These are phyloP conservation scores for Mucor indicus DNA, from an alignment of 371 early-diverging fungal species.

Conservation along the genomic window DNA sequence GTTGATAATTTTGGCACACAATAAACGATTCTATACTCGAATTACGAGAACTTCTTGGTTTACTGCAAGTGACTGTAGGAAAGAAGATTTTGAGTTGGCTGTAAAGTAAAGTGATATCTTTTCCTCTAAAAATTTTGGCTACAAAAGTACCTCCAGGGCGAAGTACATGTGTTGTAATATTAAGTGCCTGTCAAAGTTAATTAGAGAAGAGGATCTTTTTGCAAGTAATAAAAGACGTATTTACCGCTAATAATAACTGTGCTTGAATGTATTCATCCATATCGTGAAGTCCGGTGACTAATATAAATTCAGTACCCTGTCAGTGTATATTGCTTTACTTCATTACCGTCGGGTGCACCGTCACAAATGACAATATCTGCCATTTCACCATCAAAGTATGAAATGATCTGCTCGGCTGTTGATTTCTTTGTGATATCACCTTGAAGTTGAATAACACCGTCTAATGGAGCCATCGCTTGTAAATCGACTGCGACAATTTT, in stretches of 20 bases:
- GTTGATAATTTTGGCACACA: slow-evolving; percentile 86
- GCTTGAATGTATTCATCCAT: slow-evolving; percentile 99
- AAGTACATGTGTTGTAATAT: slow-evolving; percentile 91
- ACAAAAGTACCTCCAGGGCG: slow-evolving; percentile 91
- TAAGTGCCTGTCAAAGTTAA: slow-evolving; percentile 65
- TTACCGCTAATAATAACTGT: slow-evolving; percentile 85
- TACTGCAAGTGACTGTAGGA: slow-evolving; percentile 82
- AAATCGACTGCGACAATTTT: slow-evolving; percentile 98
- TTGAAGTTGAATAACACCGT: slow-evolving; percentile 92
- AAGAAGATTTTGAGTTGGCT: slow-evolving; percentile 93
- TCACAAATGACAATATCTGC: slow-evolving; percentile 98
- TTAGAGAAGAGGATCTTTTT: no score
- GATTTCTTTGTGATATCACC: slow-evolving; percentile 98
- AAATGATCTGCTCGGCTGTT: slow-evolving; percentile 89
- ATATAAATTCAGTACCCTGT: background rate
- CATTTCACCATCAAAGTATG: slow-evolving; percentile 82
- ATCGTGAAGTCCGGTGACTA: slow-evolving; percentile 97
- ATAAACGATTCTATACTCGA: slow-evolving; percentile 93
- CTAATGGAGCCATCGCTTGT: slow-evolving; percentile 97
- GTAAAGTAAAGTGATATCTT: slow-evolving; percentile 86
- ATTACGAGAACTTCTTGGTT: slow-evolving; percentile 94
- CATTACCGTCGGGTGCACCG: slow-evolving; percentile 97
- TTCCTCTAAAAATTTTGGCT: slow-evolving; percentile 96
- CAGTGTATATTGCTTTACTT: background rate
- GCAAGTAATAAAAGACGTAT: background rate